A percentile compares a stretch with the other conserved stretches of the same genome.
Evolutionary conservation across 208 protist genomes (phyloP).

Genomic region (Acanthamoeba royreba): DNA sequence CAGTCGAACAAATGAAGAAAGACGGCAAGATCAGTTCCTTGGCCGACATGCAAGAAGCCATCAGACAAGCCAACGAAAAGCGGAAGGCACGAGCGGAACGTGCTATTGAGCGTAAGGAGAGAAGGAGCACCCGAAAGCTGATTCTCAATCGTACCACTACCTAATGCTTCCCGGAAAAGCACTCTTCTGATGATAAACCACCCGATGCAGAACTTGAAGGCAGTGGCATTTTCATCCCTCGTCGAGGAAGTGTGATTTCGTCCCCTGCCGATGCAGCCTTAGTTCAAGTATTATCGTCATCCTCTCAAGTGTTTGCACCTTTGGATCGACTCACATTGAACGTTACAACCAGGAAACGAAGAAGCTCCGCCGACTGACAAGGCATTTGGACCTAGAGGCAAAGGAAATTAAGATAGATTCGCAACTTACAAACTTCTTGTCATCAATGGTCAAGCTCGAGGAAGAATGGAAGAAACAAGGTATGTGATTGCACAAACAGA

Average conservation of each 20-base stretch:
- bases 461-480: not conserved
- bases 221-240: not conserved
- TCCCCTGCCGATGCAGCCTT: not conserved
- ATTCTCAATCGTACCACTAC: not conserved
- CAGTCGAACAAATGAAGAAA: not conserved
- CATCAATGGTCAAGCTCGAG: not conserved
- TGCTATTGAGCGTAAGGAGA: not conserved
- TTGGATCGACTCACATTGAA: too few relatives aligned
- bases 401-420: not conserved
- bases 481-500: not conserved
- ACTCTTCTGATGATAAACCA: not conserved
- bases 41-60: not conserved
- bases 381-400: not conserved
- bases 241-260: not conserved
- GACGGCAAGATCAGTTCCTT: not conserved
- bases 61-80: not conserved
- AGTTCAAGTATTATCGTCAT: too few relatives aligned
- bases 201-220: not conserved
- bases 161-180: not conserved
- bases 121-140: not conserved
- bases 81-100: not conserved
- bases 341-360: not conserved
- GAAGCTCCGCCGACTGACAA: not conserved
- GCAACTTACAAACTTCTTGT: not conserved
- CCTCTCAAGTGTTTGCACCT: too few relatives aligned